Base-by-base conservation (phyloP, 768 basidiomycete genomes). In the Lanmaoa pseudosensibilis region DNA sequence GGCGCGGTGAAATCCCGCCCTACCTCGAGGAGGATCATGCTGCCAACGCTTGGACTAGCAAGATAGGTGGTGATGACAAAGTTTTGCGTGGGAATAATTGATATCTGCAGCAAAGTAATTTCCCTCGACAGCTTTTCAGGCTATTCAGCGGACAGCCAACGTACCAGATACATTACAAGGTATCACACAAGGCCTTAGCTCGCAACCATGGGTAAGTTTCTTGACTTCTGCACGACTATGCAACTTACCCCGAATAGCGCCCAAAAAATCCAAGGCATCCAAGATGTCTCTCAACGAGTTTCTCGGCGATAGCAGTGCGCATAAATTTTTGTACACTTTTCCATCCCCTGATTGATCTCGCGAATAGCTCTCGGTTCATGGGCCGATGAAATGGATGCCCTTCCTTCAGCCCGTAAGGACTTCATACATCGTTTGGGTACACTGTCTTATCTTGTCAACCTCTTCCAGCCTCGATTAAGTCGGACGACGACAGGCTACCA, bases 331-430 rank as follows among this genome's bases (percentile, higher is more conserved):
- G 52, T 57, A 52, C 32, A 50, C 32, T 32, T 46, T 43, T 11
- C 40, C 44, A 23, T 44, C 61, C 57, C 40, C 25, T 57, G 46
- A 58, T 51, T 66, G 47, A 62, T 59, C 48, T 54, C 50, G 50
- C 48, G 15, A 55, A 15, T 56, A 94, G 92, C 86, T 51, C 76
- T 91, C 50, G 96, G 94, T 67, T 95, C 92, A 69, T 99, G 97
- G 97, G 97, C 97, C 8, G 97, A 98, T 71, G 97, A 98, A 75
- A 94, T 98, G 92, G 95, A 97, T 62, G 65, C 81, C 32, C 82
- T 98, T 59, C 96, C 96, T 27, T 89, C 85, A 65, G 95, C 93
- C 68, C 96, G 96, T 98, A 77, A 77, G 94, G 80, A 38, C 50
- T 25, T 52, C 40, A 32, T 56, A 10, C 52, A 34, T 43, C 41